Base-by-base conservation (phyloP, 352 stramenopile genomes). In the Pythium diclinum region DNA sequence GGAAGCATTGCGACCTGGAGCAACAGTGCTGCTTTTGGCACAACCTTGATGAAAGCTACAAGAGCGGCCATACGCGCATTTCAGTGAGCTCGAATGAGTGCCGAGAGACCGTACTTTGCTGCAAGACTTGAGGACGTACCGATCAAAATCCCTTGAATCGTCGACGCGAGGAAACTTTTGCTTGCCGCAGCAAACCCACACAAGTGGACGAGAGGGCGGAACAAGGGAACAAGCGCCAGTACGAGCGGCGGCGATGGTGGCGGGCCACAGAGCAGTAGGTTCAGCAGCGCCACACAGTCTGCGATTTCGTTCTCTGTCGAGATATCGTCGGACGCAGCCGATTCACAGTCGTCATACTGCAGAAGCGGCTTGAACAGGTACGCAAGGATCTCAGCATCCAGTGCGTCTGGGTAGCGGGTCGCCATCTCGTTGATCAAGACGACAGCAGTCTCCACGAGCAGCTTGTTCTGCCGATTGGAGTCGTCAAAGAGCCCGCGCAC, bases 391-490 rank as follows among this genome's bases (percentile, higher is more conserved):
- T 81, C 68, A 0, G 61, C 55, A 36, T 91, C 81, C 33, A 92
- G 83, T 16, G 80, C 60, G 6, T 38, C 36, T 6, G 74, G 59
- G 23, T 88, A 76, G 7, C 72, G 73, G 11, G 72, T 63, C 8
- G 74, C 76, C 44, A 94, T 61, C 40, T 89, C 79, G 61, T 85
- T 82, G 0, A 75, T 71, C 14, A 92, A 56, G 16, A 94, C 58
- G 38, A 84, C 83, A 49, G 76, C 81, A 28, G 86, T 91, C 67
- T 94, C 85, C 14, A 79, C 75, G 5, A 93, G 63, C 23, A 94
- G 62, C 62, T 91, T 93, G 66, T 82, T 91, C 30, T 73, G 78
- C 1, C 75, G 75, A 42, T 79, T 83, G 25, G 78, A 61, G 3
- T 71, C 69, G 28, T 77, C 68, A 9, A 95, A 69, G 6, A 94